Evolutionary conservation across 2,329 filamentous ascomycete genomes (phyloP), one percentile per base, ranked within the genome.

Genomic region (Colletotrichum camelliae): DNA sequence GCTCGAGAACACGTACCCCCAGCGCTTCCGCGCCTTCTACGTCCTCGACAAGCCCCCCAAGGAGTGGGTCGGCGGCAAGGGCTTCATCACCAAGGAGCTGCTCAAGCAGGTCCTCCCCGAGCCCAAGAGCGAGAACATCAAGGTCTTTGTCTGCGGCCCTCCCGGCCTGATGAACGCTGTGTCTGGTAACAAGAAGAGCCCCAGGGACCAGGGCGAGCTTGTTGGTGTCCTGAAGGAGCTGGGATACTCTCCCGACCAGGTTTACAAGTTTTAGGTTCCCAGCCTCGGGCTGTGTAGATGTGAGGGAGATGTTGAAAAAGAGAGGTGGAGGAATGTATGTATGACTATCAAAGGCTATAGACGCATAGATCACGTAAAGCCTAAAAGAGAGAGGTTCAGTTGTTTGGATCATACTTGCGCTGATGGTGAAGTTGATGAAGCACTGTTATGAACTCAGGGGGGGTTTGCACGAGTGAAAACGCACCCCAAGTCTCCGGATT

Each of bases 21-120:
- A 96, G 86, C 94, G 96, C 79, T 98, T 99, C 94, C 93, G 95
- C 81, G 96, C 95, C 74, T 98, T 98, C 87, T 98, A 98, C 88
- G 91, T 96, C 68, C 91, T 99, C 48, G 95, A 98, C 88, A 95
- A 96, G 82, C 94, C 92, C 65, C 94, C 94, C 64, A 91, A 95
- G 87, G 89, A 89, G 75, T 98, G 95, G 95, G 85, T 86, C 71
- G 94, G 95, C 79, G 91, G 89, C 81, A 94, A 93, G 85, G 97
- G 97, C 77, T 93, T 89, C 88, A 94, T 99, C 83, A 94, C 87
- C 85, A 97, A 98, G 91, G 96, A 98, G 79, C 89, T 98, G 74
- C 88, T 99, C 82, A 98, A 98, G 93, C 96, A 94, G 67, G 96
- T 98, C 12, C 91, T 98, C 16, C 97, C 97, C 13, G 96, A 97